phyloP scores from a whole-genome alignment of 805 yeast species.

The Pichia cephalocereana region DNA sequence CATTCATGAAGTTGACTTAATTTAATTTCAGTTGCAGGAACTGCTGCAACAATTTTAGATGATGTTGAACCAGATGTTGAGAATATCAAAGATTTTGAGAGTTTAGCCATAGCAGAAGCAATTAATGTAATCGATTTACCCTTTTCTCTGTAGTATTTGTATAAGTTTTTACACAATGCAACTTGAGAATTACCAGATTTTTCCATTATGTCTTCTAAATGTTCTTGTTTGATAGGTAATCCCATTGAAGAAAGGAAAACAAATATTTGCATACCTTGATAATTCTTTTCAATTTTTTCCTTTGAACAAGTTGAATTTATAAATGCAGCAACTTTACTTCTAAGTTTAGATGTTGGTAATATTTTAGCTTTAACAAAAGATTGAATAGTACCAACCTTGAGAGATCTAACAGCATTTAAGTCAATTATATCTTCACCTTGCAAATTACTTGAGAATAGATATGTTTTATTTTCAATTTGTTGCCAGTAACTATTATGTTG shows the following conservation, averaged over 20 bases:
- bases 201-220: slow-evolving; percentile 30
- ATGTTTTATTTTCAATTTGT: slow-evolving; percentile 37
- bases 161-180: slow-evolving; percentile 30
- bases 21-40: slow-evolving; percentile 8
- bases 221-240: slow-evolving; percentile 33
- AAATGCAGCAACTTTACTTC: slow-evolving; percentile 36
- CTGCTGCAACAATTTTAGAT: neutral
- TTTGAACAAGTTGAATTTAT: slow-evolving; percentile 28
- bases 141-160: slow-evolving; percentile 32
- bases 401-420: slow-evolving; percentile 17
- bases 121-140: slow-evolving; percentile 26
- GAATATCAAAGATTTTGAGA: slow-evolving; percentile 12
- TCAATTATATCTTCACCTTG: slow-evolving; percentile 29
- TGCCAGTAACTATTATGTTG: slow-evolving; percentile 42
- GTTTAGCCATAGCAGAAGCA: slow-evolving; percentile 16
- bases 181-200: slow-evolving; percentile 30
- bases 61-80: neutral
- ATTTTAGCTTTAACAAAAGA: slow-evolving; percentile 28
- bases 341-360: slow-evolving; percentile 26
- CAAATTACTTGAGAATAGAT: slow-evolving; percentile 28
- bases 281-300: slow-evolving; percentile 29
- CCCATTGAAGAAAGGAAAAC: slow-evolving; percentile 39
- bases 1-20: slow-evolving; percentile 12
- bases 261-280: slow-evolving; percentile 32
- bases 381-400: slow-evolving; percentile 28